Base-by-base conservation (phyloP, 2,329 filamentous ascomycete species). In the Fusarium haematococcum region DNA sequence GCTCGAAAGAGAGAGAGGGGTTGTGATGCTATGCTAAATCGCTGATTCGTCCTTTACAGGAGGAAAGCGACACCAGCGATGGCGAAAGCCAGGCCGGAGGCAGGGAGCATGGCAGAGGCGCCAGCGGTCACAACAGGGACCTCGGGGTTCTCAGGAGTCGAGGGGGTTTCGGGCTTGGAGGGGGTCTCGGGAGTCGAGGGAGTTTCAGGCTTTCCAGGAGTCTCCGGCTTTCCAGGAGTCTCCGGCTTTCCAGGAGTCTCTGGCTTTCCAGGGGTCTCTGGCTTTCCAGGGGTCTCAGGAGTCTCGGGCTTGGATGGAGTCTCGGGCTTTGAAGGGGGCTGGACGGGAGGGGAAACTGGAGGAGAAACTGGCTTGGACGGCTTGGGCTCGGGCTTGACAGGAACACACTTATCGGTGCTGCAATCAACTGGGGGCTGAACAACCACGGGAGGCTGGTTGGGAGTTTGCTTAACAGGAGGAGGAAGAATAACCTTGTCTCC, bases 51-150 rank as follows among this genome's bases (percentile, higher is more conserved):
- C 61, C 54, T 65, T 77, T 79, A 80, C 70, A 80, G 68, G 56
- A 78, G 43, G 65, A 80, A 76, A 61, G 72, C 69, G 52, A 78
- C 45, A 68, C 74, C 78, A 37, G 78, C 75, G 20, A 80, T 50
- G 59, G 77, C 63, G 20, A 71, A 69, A 10, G 76, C 75, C 37
- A 79, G 35, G 45, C 78, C 75, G 27, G 74, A 66, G 39, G 66
- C 70, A 30, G 77, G 70, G 41, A 75, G 70, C 64, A 79, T 74
- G 77, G 80, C 70, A 60, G 65, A 71, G 20, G 79, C 69, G 32
- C 75, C 77, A n/a, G 76, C 73, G 25, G 68, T 75, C 62, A 79
- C 68, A 30, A 79, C 70, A n/a, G 73, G 67, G 32, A 69, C 66
- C 60, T 68, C 52, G 32, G 52, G 70, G 59, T 67, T 71, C 20